Evolutionary conservation across 148 eudicot genomes (phyloP), one percentile per base, ranked within the genome.

Genomic region (Gaultheria prostrata): DNA sequence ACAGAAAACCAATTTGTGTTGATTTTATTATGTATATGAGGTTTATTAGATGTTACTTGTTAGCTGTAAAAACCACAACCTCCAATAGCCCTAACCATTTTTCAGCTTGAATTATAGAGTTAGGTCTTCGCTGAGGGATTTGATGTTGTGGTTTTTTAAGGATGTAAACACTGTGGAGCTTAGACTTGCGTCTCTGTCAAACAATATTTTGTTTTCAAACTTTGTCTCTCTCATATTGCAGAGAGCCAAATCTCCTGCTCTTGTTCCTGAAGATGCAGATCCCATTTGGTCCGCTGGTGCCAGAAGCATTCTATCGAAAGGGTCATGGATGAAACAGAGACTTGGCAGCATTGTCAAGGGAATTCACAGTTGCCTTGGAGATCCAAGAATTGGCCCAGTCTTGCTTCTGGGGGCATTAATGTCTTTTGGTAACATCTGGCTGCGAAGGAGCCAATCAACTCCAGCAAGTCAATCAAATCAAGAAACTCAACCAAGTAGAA

Each of bases 351-450:
- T 88, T 54, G 28, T 87, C 80, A 70, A 63, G 46, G 82, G 84
- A 73, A 63, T 85, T 50, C 85, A 54, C 43, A 92, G 87, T 88
- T 71, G 84, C 70, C 82, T 86, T 9, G 67, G 83, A 77, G 99
- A 97, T 89, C 98, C 98, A 70, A 89, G 97, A 86, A 79, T 91
- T 78, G 98, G 98, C 76, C 93, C 99, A 74, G 26, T 91, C 82
- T 87, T 97, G 89, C 98, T 97, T 88, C 85, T 97, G 90, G 97
- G 85, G 78, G 95, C 99, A 32, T 79, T 95, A 79, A 84, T 93
- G 82, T 92, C 98, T 9, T 92, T 91, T 83, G 98, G 96, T 82
- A 84, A 88, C 48, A 93, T 93, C 85, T 95, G 94, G 95, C 83
- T 93, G 80, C 82, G 85, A 75, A 92, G 94, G 78, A 95, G 84